Evolutionary conservation across 73 alveolate species (phyloP).

Genomic region (Loxodes magnus): DNA sequence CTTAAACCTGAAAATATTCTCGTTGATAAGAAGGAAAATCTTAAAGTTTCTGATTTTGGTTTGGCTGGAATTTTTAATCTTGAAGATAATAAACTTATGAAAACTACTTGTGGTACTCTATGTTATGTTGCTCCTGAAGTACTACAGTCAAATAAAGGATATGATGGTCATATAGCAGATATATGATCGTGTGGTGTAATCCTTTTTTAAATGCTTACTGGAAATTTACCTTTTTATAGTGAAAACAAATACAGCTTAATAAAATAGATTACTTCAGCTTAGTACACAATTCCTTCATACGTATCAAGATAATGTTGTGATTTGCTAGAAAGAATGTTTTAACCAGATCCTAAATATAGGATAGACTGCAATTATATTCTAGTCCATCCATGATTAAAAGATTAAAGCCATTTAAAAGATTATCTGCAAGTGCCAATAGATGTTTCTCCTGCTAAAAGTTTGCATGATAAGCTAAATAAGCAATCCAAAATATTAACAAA

Average conservation of each 20-base stretch:
- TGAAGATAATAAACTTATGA: not conserved
- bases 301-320: no score
- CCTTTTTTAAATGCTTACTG: not conserved
- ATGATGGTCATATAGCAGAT: constrained; percentile 3
- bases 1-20: not conserved
- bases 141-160: not conserved
- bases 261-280: not conserved
- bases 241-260: not conserved
- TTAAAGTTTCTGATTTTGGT: not conserved
- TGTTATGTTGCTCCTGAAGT: not conserved
- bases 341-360: no score
- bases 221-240: not conserved
- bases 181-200: constrained; percentile 1
- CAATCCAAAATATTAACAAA: no score
- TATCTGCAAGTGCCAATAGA: no score
- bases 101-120: not conserved
- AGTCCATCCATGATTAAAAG: no score
- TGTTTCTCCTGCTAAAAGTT: no score
- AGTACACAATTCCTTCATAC: no score
- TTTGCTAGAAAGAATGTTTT: no score
- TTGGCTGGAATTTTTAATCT: not conserved
- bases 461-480: no score
- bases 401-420: no score
- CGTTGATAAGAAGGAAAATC: not conserved
- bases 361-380: no score